These are phyloP conservation scores for Coriaria nepalensis DNA, from an alignment of 306 rosid species.

Conservation along the genomic window DNA sequence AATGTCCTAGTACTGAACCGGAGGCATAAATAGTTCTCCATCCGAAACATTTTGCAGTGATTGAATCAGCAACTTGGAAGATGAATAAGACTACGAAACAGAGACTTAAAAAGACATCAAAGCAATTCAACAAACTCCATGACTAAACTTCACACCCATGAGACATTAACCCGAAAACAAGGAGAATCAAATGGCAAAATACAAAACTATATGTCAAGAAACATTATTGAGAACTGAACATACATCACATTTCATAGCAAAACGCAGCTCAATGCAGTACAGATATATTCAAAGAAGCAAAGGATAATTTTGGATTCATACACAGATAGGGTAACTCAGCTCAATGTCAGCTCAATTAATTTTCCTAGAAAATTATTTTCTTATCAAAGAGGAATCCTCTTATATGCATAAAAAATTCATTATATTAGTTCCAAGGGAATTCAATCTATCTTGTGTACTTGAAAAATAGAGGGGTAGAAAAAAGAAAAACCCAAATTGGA, in stretches of 20 bases:
- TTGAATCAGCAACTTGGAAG: slow-evolving; percentile 1
- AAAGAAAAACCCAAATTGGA: slow-evolving; percentile 24
- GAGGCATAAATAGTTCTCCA: too few relatives aligned
- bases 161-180: slow-evolving; percentile 17
- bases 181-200: neutral
- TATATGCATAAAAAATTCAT: neutral
- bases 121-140: neutral
- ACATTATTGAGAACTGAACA: neutral
- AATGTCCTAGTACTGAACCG: too few relatives aligned
- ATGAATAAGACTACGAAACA: slow-evolving; percentile 3
- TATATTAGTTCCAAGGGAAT: slow-evolving; percentile 1
- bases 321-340: slow-evolving; percentile 9
- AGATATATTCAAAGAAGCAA: slow-evolving; percentile 11
- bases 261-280: slow-evolving; percentile 27
- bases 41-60: neutral
- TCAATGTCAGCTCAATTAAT: neutral
- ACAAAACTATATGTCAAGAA: neutral
- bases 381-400: neutral
- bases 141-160: slow-evolving; percentile 15
- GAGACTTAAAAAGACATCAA: neutral
- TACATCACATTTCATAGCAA: slow-evolving; percentile 2
- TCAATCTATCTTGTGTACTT: neutral
- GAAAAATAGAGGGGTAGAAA: slow-evolving; percentile 6
- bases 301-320: slow-evolving; percentile 19
- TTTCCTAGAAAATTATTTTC: slow-evolving; percentile 6